Percentiles rank a stretch among this genome's conserved stretches.
phyloP scores from a whole-genome alignment of 83 land plant genomes.

The Larix sibirica region DNA sequence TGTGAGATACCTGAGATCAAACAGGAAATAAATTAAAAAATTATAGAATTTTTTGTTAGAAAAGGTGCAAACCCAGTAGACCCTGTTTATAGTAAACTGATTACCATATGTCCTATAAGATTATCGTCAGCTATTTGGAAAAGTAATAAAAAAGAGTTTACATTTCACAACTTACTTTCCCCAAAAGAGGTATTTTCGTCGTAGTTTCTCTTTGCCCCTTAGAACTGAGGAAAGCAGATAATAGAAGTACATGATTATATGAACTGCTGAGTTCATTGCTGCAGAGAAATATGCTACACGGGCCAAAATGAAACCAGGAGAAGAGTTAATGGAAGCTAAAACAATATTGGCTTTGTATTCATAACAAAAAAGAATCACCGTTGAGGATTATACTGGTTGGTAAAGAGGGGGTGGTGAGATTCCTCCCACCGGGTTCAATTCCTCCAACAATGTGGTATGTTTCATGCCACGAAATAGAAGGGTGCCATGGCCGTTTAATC shows the following conservation, averaged over 20 bases:
- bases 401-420: too few relatives aligned
- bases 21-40: too few relatives aligned
- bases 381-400: too few relatives aligned
- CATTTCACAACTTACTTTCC: constrained; percentile 31
- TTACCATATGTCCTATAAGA: background rate
- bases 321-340: background rate
- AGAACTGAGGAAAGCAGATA: constrained; percentile 37
- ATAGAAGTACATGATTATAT: constrained; percentile 46
- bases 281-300: constrained; percentile 53
- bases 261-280: constrained; percentile 52
- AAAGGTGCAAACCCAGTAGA: background rate
- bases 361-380: background rate
- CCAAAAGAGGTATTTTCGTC: constrained; percentile 51
- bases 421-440: too few relatives aligned
- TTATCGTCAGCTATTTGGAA: background rate
- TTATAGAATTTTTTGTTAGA: background rate
- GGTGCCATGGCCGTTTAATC: background rate
- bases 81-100: background rate
- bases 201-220: constrained; percentile 25
- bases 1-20: constrained; percentile 35
- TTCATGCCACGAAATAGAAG: too few relatives aligned
- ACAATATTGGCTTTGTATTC: background rate
- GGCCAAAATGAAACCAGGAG: background rate
- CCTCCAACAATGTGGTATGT: too few relatives aligned
- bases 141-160: background rate